These are phyloP conservation scores for Zopfochytrium polystomum DNA, from an alignment of 371 early-diverging fungal species.

Conservation along the genomic window DNA sequence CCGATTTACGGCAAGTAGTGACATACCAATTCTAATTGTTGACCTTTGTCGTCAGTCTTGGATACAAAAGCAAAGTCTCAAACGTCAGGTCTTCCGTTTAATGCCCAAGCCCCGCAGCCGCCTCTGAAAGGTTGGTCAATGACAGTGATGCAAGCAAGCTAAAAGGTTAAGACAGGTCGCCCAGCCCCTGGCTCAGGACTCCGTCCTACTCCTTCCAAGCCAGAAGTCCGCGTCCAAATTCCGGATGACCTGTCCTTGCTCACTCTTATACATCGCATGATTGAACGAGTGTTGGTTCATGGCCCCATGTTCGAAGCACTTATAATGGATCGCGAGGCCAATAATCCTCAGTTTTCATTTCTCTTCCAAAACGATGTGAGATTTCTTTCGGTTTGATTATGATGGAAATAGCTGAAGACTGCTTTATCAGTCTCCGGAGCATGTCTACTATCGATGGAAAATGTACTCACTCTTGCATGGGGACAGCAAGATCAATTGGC, in stretches of 20 bases:
- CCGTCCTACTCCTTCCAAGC: constrained; percentile 9
- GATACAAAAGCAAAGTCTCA: constrained; percentile 17
- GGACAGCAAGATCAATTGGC: constrained; percentile 73
- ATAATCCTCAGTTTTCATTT: constrained; percentile 69
- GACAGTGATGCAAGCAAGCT: constrained; percentile 3
- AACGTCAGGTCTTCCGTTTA: constrained; percentile 66
- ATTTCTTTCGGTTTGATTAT: constrained; percentile 5
- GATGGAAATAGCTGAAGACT: not conserved
- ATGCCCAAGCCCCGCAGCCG: constrained; percentile 51
- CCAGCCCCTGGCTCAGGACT: too few species aligned
- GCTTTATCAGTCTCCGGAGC: constrained; percentile 61
- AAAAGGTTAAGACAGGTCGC: too few species aligned
- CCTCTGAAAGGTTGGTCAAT: constrained; percentile 32
- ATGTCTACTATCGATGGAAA: constrained; percentile 90
- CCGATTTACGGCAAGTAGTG: constrained; percentile 62
- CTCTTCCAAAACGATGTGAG: constrained; percentile 67
- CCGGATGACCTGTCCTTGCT: constrained; percentile 61
- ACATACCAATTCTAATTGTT: not conserved
- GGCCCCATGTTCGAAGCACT: constrained; percentile 77
- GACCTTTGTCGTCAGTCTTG: not conserved
- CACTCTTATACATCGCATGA: constrained; percentile 75
- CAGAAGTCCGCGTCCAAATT: constrained; percentile 55
- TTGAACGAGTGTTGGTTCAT: constrained; percentile 74
- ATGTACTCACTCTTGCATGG: constrained; percentile 86
- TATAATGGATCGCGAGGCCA: constrained; percentile 64